These are phyloP conservation scores for Cyathus striatus DNA, from an alignment of 768 basidiomycete species.

Conservation along the genomic window DNA sequence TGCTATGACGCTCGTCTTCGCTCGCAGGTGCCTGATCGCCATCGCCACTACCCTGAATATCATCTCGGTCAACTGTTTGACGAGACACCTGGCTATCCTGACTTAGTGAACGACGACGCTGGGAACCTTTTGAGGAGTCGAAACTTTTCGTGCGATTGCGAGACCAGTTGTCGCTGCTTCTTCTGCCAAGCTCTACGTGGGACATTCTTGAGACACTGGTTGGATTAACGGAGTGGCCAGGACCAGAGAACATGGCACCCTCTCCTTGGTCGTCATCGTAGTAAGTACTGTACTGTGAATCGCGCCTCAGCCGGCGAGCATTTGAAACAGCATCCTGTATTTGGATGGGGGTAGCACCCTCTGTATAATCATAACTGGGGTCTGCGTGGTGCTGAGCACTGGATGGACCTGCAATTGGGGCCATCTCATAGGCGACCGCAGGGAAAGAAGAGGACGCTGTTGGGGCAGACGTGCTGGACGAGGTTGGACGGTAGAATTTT, in stretches of 20 bases:
- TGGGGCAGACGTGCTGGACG: background rate
- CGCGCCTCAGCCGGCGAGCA: conserved; percentile 48
- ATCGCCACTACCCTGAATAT: conserved; percentile 25
- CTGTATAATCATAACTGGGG: conserved; percentile 67
- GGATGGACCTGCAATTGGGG: conserved; percentile 30
- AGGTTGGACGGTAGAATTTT: no score
- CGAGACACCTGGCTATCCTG: conserved; percentile 38
- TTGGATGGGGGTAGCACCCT: conserved; percentile 76
- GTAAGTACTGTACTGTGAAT: conserved; percentile 59
- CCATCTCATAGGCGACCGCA: conserved; percentile 34
- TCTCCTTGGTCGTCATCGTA: conserved; percentile 52
- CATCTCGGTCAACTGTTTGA: conserved; percentile 29
- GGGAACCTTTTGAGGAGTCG: conserved; percentile 32
- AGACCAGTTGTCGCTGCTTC: conserved; percentile 54
- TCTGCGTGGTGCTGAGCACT: no score
- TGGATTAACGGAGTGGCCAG: conserved; percentile 63
- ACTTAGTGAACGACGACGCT: conserved; percentile 37
- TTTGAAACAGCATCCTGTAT: conserved; percentile 58
- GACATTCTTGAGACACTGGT: conserved; percentile 82
- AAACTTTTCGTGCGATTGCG: conserved; percentile 44
- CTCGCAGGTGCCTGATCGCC: conserved; percentile 15
- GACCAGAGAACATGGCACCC: conserved; percentile 75
- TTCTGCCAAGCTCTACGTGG: conserved; percentile 45
- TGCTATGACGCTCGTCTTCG: conserved; percentile 23
- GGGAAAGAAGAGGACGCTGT: conserved; percentile 1